These are phyloP conservation scores for Pseudocercospora fuligena DNA, from an alignment of 2,329 filamentous ascomycete genomes.

Conservation along the genomic window DNA sequence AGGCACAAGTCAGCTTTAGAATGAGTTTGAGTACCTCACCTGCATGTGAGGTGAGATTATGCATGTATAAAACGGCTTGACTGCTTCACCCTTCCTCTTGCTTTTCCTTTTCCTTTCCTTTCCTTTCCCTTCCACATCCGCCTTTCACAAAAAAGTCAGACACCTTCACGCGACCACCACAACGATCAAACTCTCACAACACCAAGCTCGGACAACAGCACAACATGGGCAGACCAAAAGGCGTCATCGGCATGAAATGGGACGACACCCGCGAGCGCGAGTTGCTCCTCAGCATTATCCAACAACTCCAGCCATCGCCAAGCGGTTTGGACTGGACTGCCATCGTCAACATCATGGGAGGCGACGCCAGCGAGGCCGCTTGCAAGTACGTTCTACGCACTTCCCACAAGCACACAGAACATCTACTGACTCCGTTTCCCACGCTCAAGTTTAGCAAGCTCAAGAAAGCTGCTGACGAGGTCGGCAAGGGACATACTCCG, in stretches of 20 bases:
- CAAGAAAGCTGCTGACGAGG: conserved; percentile 13
- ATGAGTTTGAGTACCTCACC: too few species aligned
- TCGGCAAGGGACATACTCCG: conserved; percentile 1
- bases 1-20: too few species aligned
- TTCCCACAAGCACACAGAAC: not conserved
- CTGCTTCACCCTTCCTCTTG: too few species aligned
- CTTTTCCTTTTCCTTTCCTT: too few species aligned
- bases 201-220: not conserved
- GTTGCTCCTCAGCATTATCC: conserved; percentile 19
- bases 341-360: conserved; percentile 15
- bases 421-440: not conserved
- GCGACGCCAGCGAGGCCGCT: conserved; percentile 6
- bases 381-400: not conserved
- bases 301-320: not conserved
- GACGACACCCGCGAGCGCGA: conserved; percentile 16
- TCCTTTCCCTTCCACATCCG: too few species aligned
- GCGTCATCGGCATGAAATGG: conserved; percentile 12
- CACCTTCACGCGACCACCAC: not conserved
- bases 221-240: conserved; percentile 3
- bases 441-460: conserved; percentile 19
- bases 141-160: too few species aligned
- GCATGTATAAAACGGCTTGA: too few species aligned
- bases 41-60: too few species aligned
- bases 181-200: not conserved
- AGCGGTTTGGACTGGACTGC: conserved; percentile 4